Conservation (phyloP, 1,139 yeast genomes). For the Suhomyces anneliseae region DNA sequence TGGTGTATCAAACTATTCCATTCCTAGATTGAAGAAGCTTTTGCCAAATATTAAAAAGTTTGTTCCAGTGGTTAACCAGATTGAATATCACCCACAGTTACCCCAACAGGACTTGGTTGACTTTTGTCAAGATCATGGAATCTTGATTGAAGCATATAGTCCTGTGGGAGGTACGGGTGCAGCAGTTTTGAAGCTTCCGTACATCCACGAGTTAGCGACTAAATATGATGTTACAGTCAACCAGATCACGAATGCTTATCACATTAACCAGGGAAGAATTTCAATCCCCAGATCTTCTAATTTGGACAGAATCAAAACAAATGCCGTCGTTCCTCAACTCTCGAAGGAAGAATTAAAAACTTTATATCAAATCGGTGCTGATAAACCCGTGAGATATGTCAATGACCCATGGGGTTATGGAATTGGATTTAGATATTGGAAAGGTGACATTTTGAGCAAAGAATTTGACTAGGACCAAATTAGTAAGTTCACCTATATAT, state of each 20-base stretch:
- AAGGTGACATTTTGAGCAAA: slow-evolving; percentile 27
- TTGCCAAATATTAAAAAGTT: slow-evolving; percentile 27
- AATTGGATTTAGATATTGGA: slow-evolving; percentile 40
- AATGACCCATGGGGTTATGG: slow-evolving; percentile 41
- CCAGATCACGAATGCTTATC: slow-evolving; percentile 41
- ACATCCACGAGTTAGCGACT: slow-evolving; percentile 30
- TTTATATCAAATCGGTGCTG: slow-evolving; percentile 44
- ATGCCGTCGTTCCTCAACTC: slow-evolving; percentile 37
- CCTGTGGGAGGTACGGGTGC: slow-evolving; percentile 42
- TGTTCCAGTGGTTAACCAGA: slow-evolving; percentile 36
- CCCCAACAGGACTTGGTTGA: slow-evolving; percentile 39
- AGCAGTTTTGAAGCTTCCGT: slow-evolving; percentile 34
- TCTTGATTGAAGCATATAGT: slow-evolving; percentile 33
- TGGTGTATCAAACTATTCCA: slow-evolving; percentile 37
- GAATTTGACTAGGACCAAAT: slow-evolving; percentile 1
- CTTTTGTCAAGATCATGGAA: slow-evolving; percentile 24
- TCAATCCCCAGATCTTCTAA: slow-evolving; percentile 40
- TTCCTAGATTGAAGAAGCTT: slow-evolving; percentile 27
- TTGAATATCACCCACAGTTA: slow-evolving; percentile 40
- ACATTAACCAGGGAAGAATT: slow-evolving; percentile 34
- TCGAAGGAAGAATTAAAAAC: slow-evolving; percentile 42
- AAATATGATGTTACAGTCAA: slow-evolving; percentile 33
- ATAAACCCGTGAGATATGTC: slow-evolving; percentile 40
- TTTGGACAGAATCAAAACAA: slow-evolving; percentile 34
- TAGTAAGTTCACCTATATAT: no score